phyloP scores from a whole-genome alignment of 2,329 filamentous ascomycete species.

The Neonectria sp. region DNA sequence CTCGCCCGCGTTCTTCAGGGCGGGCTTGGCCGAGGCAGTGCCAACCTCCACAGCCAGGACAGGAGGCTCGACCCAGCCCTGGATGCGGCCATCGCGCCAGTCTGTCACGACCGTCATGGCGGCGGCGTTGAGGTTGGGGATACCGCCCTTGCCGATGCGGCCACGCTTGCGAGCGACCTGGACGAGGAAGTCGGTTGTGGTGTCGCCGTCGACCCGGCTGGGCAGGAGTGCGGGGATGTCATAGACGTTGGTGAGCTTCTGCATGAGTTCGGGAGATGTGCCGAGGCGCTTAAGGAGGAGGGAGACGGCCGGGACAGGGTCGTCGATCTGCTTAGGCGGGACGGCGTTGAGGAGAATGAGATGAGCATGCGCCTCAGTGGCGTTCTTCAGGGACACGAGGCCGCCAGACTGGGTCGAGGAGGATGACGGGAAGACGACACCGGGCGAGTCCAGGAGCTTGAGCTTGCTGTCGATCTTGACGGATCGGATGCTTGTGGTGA shows the following conservation, averaged over 20 bases:
- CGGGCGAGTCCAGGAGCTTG: conserved; percentile 92
- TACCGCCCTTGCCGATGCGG: conserved; percentile 87
- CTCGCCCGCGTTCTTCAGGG: conserved; percentile 57
- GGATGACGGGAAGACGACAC: conserved; percentile 90
- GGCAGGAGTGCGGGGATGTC: conserved; percentile 84
- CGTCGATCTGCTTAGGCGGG: conserved; percentile 93
- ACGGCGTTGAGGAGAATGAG: conserved; percentile 92
- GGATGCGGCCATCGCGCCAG: conserved; percentile 95
- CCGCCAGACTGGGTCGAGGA: conserved; percentile 55
- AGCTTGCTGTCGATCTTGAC: conserved; percentile 97
- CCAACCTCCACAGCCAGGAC: conserved; percentile 68
- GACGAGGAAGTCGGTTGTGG: conserved; percentile 91
- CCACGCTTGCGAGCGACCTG: conserved; percentile 96
- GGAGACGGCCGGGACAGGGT: conserved; percentile 89
- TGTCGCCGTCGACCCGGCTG: conserved; percentile 76
- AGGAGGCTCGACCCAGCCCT: conserved; percentile 90
- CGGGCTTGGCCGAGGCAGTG: conserved; percentile 50
- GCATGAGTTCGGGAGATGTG: conserved; percentile 78
- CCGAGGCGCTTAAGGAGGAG: conserved; percentile 88
- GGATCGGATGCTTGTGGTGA: conserved; percentile 88
- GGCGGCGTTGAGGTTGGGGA: conserved; percentile 89
- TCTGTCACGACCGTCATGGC: conserved; percentile 97
- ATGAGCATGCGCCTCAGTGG: conserved; percentile 83
- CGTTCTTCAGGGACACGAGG: conserved; percentile 69
- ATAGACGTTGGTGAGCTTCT: conserved; percentile 88